phyloP scores from a whole-genome alignment of 1,139 yeast species.

The Blastobotrys aristatus region DNA sequence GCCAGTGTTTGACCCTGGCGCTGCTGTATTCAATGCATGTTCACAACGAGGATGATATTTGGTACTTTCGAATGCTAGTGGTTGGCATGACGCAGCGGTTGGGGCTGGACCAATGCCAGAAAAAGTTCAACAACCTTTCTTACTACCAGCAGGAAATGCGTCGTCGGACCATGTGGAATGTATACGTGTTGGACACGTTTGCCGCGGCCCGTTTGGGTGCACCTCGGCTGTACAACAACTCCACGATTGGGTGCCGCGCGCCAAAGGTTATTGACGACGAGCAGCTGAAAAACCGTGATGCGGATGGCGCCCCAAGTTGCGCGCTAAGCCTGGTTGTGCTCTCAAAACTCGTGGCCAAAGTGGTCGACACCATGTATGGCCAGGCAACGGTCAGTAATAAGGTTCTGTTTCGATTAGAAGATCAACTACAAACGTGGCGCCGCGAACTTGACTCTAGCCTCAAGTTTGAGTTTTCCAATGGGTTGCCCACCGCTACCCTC shows the following conservation, averaged over 20 bases:
- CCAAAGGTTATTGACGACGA: conserved; percentile 59
- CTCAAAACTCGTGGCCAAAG: conserved; percentile 67
- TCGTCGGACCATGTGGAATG: conserved; percentile 78
- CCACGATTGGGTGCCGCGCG: conserved; percentile 70
- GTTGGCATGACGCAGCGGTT: conserved; percentile 83
- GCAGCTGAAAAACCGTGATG: conserved; percentile 21
- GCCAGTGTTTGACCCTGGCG: conserved; percentile 66
- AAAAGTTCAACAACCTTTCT: conserved; percentile 58
- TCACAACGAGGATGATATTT: conserved; percentile 70
- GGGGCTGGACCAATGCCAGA: conserved; percentile 81
- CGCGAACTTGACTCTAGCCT: conserved; percentile 59
- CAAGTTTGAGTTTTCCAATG: conserved; percentile 62
- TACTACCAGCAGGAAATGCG: conserved; percentile 68
- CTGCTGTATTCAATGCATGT: conserved; percentile 65
- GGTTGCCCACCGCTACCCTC: conserved; percentile 43
- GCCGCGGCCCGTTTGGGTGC: conserved; percentile 75
- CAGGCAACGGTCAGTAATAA: conserved; percentile 42
- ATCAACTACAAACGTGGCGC: conserved; percentile 74
- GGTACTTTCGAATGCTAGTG: conserved; percentile 69
- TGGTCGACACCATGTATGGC: conserved; percentile 55
- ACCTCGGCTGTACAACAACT: conserved; percentile 75
- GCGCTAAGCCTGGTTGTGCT: conserved; percentile 45
- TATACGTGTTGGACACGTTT: conserved; percentile 71
- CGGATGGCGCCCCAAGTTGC: conserved; percentile 18
- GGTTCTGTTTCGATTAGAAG: conserved; percentile 47